Evolutionary conservation across 108 stramenopile species (phyloP).

Genomic region (Cyclotella atomus): DNA sequence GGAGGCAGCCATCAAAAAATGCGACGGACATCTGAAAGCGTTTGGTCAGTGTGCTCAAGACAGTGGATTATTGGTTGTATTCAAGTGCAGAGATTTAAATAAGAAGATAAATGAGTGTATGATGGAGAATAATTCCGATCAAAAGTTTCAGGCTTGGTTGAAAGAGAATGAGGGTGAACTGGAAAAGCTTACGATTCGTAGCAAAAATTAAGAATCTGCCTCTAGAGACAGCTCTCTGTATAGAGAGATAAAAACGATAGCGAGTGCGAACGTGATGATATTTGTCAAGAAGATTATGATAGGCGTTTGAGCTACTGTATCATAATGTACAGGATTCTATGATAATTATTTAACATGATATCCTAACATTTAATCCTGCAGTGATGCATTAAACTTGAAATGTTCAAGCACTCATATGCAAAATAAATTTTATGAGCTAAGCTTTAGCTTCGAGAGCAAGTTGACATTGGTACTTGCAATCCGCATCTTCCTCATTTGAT

Average conservation of each 20-base stretch:
- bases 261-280: too few species aligned
- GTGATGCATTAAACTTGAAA: background rate
- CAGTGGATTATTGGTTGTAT: conserved; percentile 82
- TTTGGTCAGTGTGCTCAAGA: conserved; percentile 88
- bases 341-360: too few species aligned
- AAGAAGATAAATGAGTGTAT: conserved; percentile 86
- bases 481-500: conserved; percentile 42
- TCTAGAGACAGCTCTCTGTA: too few species aligned
- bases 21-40: conserved; percentile 65
- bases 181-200: conserved; percentile 44
- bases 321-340: too few species aligned
- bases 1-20: conserved; percentile 77
- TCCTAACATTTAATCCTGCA: background rate
- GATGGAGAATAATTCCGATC: conserved; percentile 79
- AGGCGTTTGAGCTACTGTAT: too few species aligned
- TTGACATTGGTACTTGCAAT: conserved; percentile 58
- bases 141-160: conserved; percentile 80
- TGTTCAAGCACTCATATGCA: background rate
- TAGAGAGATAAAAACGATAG: too few species aligned
- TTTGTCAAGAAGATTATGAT: too few species aligned
- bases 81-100: conserved; percentile 74
- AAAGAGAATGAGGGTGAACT: conserved; percentile 60
- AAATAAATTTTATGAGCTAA: conserved; percentile 15
- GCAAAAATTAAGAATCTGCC: conserved; percentile 31
- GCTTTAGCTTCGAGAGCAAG: conserved; percentile 37